A percentile compares a stretch with the other conserved stretches of the same genome.
These are phyloP conservation scores for Xylariaceae sp. DNA, from an alignment of 2,329 filamentous ascomycete genomes.

Conservation along the genomic window DNA sequence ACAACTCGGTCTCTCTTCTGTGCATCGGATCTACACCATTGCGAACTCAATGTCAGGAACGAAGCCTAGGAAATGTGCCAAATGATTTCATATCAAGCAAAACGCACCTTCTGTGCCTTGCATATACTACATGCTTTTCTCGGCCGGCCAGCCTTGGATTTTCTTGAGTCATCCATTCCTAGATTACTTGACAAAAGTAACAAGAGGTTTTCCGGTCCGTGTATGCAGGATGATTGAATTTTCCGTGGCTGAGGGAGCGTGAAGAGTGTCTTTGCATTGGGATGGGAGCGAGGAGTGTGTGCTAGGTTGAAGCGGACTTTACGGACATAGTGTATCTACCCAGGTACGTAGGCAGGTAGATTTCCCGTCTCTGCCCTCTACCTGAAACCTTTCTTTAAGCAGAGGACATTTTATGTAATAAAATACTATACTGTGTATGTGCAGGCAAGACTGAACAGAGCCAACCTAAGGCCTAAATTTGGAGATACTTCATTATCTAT, in stretches of 20 bases:
- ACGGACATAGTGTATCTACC: constrained; percentile 3
- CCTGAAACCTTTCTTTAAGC: neutral
- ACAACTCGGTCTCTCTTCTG: constrained; percentile 8
- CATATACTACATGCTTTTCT: constrained; percentile 6
- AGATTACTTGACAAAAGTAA: no score
- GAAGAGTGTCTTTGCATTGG: no score
- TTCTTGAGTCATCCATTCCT: neutral
- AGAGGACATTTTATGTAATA: no score
- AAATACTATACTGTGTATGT: no score
- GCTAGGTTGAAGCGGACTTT: neutral
- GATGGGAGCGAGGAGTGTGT: no score
- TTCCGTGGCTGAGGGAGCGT: neutral
- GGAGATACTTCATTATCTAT: no score
- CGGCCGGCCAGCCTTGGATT: neutral
- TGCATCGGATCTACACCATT: constrained; percentile 11
- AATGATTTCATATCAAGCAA: neutral
- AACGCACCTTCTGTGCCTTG: constrained; percentile 6
- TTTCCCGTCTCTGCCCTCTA: neutral
- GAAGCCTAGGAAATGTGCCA: no score
- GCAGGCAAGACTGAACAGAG: no score
- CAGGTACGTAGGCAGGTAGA: no score
- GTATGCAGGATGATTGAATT: neutral
- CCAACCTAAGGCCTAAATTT: no score
- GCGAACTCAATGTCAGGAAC: no score
- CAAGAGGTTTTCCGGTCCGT: no score